Conservation (phyloP, 2,329 filamentous ascomycete species). For the Colletotrichum noveboracense region DNA sequence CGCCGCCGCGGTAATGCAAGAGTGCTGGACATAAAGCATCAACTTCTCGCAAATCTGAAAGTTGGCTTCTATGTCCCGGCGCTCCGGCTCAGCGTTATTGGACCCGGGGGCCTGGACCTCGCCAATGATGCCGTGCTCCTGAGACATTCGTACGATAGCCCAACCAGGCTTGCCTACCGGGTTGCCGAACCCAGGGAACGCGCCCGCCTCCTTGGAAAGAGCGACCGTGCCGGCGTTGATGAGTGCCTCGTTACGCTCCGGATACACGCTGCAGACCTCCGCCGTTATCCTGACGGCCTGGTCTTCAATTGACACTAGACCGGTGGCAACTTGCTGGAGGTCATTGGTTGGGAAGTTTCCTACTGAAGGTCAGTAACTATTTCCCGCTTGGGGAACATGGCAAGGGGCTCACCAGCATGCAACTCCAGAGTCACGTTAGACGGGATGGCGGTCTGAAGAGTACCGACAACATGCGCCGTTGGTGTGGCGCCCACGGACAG, state of each 20-base stretch:
- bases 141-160: conserved; percentile 38
- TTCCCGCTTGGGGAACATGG: too few species aligned
- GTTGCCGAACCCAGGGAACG: conserved; percentile 32
- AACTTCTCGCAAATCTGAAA: conserved; percentile 39
- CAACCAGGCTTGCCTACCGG: conserved; percentile 32
- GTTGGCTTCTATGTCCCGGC: conserved; percentile 26
- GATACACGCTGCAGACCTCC: conserved; percentile 43
- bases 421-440: conserved; percentile 38
- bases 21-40: conserved; percentile 35
- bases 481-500: conserved; percentile 40
- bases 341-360: conserved; percentile 43
- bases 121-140: conserved; percentile 41
- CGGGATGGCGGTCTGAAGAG: conserved; percentile 32
- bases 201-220: conserved; percentile 38
- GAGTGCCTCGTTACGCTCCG: conserved; percentile 41
- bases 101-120: background rate
- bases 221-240: conserved; percentile 41
- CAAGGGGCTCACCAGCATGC: conserved; percentile 32
- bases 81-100: conserved; percentile 16
- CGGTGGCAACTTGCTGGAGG: conserved; percentile 42
- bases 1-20: conserved; percentile 41
- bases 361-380: background rate
- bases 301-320: conserved; percentile 30
- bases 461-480: conserved; percentile 38
- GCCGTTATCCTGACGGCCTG: conserved; percentile 35